Evolutionary conservation across 768 basidiomycete genomes (phyloP), one percentile per base, ranked within the genome.

Genomic region (Rhodosporidiobolus sp.): DNA sequence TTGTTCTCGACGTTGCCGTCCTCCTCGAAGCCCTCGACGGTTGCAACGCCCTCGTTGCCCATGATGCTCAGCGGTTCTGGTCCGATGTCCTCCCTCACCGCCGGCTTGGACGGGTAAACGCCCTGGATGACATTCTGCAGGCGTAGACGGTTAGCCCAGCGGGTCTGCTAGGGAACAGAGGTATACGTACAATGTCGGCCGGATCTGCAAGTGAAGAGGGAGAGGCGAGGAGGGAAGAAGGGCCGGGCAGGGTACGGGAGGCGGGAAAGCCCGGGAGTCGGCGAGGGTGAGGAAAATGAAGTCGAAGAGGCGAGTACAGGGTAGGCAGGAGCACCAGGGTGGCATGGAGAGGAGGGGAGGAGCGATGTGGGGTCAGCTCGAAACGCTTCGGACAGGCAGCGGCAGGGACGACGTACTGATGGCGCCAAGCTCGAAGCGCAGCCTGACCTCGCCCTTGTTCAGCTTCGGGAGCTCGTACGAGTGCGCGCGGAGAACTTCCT

Each of bases 71-170:
- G 5, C 38, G 58, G 67, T 46, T 65, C 63, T 26, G 34, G n/a
- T 1, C 67, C 74, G 24, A 72, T 59, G 24, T 76, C 75, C n/a
- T 67, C 54, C 1, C 73, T n/a, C 28, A 73, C 54, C 10, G 9
- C 14, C 45, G 71, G 70, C 64, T 76, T 71, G 35, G 70, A 62
- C 6, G 69, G 73, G 58, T 74, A 76, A 5, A 73, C 68, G 17
- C 78, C 78, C 58, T 79, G 77, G 38, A 79, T 74, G 19, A 79
- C 78, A 49, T 79, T 79, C 74, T 75, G 55, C 35, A 38, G n/a
- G 22, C 12, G 22, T 30, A 2, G 16, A 16, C 11, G 12, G n/a
- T 48, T 9, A 22, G 17, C 35, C n/a, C 22, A 48, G n/a, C 17
- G 38, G 9, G 9, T 3, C 35, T 8, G 8, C 16, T n/a, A 26